phyloP scores from a whole-genome alignment of 2,329 filamentous ascomycete species.

The Thelonectria discophora region DNA sequence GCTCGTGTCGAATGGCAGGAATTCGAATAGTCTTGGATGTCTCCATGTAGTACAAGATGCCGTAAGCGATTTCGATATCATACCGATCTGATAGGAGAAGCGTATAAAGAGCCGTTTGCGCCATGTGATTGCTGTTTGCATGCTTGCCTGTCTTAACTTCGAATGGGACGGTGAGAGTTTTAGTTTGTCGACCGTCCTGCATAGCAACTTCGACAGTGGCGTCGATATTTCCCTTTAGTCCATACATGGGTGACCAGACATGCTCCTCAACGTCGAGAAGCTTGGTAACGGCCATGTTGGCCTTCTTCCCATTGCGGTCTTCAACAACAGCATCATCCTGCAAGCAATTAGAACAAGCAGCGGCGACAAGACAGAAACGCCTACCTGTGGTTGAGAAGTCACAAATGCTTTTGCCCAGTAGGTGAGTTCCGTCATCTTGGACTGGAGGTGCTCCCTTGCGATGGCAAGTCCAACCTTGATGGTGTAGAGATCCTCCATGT shows the following conservation, averaged over 20 bases:
- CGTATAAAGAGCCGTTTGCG: constrained; percentile 95
- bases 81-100: constrained; percentile 92
- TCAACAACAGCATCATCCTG: constrained; percentile 77
- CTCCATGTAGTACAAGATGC: constrained; percentile 95
- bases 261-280: constrained; percentile 97
- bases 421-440: constrained; percentile 83
- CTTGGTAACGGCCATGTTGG: constrained; percentile 88
- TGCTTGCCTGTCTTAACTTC: constrained; percentile 95
- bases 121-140: constrained; percentile 82
- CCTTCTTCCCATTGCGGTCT: constrained; percentile 78
- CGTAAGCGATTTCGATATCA: constrained; percentile 89
- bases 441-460: constrained; percentile 80
- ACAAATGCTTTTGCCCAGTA: constrained; percentile 88
- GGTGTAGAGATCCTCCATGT: constrained; percentile 89
- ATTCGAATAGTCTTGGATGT: constrained; percentile 86
- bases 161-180: constrained; percentile 85
- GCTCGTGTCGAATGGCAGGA: constrained; percentile 83
- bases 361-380: constrained; percentile 28
- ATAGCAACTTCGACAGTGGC: constrained; percentile 92
- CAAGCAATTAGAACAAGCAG: constrained; percentile 41
- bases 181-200: constrained; percentile 71
- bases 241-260: constrained; percentile 97
- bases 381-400: constrained; percentile 72
- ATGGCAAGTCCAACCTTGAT: constrained; percentile 79
- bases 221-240: constrained; percentile 96